Evolutionary conservation across 306 rosid genomes (phyloP).

Genomic region (Vigna angularis): DNA sequence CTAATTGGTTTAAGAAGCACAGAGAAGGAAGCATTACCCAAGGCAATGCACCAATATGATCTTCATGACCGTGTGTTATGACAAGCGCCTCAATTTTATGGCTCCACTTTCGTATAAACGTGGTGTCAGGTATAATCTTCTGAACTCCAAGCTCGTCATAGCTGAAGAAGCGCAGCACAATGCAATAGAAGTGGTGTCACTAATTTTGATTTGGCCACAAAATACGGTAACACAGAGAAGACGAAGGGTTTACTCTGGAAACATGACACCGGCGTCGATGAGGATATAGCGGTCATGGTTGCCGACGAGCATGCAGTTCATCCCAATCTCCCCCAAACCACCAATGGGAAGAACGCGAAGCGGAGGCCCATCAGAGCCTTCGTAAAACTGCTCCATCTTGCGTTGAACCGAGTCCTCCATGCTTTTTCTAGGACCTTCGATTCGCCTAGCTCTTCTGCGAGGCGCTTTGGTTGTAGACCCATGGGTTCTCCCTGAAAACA

Average conservation of each 20-base stretch:
- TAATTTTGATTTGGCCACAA: background rate
- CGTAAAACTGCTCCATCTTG: constrained; percentile 24
- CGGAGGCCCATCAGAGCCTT: constrained; percentile 16
- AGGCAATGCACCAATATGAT: constrained; percentile 20
- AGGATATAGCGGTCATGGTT: constrained; percentile 12
- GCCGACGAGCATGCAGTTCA: constrained; percentile 20
- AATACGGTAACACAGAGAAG: background rate
- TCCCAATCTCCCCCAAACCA: constrained; percentile 9
- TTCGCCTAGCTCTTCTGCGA: background rate
- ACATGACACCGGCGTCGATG: constrained; percentile 11
- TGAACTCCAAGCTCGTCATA: constrained; percentile 25
- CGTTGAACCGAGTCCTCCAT: constrained; percentile 20
- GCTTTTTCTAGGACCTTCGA: constrained; percentile 18
- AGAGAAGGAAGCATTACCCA: constrained; percentile 22
- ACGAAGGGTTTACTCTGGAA: constrained; percentile 12
- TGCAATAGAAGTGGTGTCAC: background rate
- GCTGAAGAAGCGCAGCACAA: background rate
- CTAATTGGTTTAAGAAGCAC: background rate
- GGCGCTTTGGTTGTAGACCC: background rate
- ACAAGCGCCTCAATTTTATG: constrained; percentile 19
- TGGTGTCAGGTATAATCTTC: constrained; percentile 1
- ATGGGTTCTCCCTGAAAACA: background rate
- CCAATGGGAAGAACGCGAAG: constrained; percentile 25
- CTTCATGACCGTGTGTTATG: constrained; percentile 15
- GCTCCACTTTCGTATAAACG: constrained; percentile 16